A percentile compares a stretch with the other conserved stretches of the same genome.
phyloP scores from a whole-genome alignment of 2,329 filamentous ascomycete species.

The Curvularia hawaiiensis region DNA sequence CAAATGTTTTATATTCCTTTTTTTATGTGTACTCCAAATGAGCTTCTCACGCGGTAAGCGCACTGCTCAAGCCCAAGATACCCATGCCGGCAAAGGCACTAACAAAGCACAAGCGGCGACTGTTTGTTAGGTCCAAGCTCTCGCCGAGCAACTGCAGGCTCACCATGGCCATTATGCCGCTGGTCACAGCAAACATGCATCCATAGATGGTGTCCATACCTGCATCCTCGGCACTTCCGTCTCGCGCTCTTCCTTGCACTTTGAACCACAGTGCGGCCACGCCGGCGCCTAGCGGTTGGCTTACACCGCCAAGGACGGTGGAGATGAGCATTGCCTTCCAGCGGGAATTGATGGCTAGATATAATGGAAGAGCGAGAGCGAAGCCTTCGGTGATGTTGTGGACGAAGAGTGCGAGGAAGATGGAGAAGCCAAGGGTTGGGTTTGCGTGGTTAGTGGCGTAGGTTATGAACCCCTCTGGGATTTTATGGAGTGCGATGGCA shows the following conservation, averaged over 20 bases:
- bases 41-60: constrained; percentile 67
- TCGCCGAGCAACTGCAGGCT: constrained; percentile 88
- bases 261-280: constrained; percentile 87
- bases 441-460: constrained; percentile 98
- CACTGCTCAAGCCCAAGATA: constrained; percentile 81
- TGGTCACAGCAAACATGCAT: constrained; percentile 83
- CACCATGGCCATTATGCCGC: constrained; percentile 95
- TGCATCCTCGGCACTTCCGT: constrained; percentile 52
- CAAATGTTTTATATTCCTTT: not conserved
- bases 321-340: constrained; percentile 84
- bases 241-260: constrained; percentile 60
- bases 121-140: constrained; percentile 80
- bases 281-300: constrained; percentile 83
- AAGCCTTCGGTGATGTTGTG: constrained; percentile 99
- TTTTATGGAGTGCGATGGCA: constrained; percentile 94
- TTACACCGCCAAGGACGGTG: constrained; percentile 80
- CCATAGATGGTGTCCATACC: constrained; percentile 70
- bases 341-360: constrained; percentile 84
- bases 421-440: constrained; percentile 82
- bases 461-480: constrained; percentile 85
- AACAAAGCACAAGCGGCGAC: constrained; percentile 74
- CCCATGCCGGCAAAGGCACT: constrained; percentile 89
- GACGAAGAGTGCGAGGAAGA: constrained; percentile 95
- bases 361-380: constrained; percentile 88
- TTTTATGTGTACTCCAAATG: not conserved